Conservation (phyloP, 2,329 filamentous ascomycete species). For the Ophiosphaerella korrae region DNA sequence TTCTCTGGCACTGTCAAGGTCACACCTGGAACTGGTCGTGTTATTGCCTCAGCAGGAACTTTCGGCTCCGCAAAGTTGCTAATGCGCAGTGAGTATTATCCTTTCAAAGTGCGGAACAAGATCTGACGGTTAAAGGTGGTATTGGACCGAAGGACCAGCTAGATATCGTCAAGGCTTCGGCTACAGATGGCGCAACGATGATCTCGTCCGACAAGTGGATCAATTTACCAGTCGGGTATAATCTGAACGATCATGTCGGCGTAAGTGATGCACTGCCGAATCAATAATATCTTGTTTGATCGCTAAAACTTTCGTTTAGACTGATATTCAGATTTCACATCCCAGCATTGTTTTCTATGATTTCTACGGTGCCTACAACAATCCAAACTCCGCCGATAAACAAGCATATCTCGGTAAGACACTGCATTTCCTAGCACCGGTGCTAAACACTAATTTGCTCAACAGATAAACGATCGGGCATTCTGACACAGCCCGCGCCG, state of each 20-base stretch:
- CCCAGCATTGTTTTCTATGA: constrained; percentile 63
- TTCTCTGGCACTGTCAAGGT: constrained; percentile 63
- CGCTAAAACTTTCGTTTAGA: constrained; percentile 37
- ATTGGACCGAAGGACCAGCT: constrained; percentile 63
- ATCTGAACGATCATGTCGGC: constrained; percentile 58
- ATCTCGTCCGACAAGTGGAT: constrained; percentile 52
- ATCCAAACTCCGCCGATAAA: constrained; percentile 44
- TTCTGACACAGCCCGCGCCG: constrained; percentile 65
- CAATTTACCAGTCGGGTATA: constrained; percentile 54
- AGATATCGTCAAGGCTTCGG: constrained; percentile 48
- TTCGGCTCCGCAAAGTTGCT: constrained; percentile 71
- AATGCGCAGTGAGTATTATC: constrained; percentile 56
- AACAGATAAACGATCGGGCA: constrained; percentile 55
- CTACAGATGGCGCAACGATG: constrained; percentile 48
- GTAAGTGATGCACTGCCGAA: constrained; percentile 8
- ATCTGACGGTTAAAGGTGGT: constrained; percentile 46
- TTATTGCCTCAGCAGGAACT: constrained; percentile 69
- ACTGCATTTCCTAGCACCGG: background rate
- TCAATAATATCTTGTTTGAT: background rate
- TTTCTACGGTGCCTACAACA: constrained; percentile 64
- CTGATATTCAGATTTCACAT: constrained; percentile 56
- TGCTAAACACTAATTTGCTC: background rate
- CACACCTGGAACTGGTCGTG: constrained; percentile 62
- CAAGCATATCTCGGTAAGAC: constrained; percentile 42
- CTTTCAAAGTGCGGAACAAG: constrained; percentile 1